phyloP scores from a whole-genome alignment of 176 grass and related monocot genomes.

The Panicum miliaceum region DNA sequence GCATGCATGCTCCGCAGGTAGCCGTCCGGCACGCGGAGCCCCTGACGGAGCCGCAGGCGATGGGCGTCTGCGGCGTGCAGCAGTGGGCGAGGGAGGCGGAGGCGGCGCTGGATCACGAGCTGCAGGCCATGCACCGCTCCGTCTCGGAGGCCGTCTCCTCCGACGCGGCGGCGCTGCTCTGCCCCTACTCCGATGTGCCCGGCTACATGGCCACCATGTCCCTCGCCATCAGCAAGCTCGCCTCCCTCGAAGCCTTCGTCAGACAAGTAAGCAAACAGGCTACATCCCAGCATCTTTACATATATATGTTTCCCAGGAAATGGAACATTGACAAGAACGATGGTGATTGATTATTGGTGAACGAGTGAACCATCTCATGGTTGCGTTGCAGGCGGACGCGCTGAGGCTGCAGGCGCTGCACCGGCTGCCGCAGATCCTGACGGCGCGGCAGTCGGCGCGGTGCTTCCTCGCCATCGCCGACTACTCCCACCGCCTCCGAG shows the following conservation, averaged over 20 bases:
- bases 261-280: conserved; percentile 34
- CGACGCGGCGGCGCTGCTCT: conserved; percentile 43
- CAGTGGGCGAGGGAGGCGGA: conserved; percentile 51
- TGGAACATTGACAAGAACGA: background rate
- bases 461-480: conserved; percentile 67
- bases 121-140: conserved; percentile 47
- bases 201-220: conserved; percentile 66
- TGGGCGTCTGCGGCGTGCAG: conserved; percentile 48
- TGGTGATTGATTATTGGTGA: background rate
- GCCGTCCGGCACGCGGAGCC: conserved; percentile 49
- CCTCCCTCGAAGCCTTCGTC: conserved; percentile 63
- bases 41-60: conserved; percentile 49
- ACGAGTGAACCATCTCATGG: background rate
- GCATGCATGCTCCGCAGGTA: background rate
- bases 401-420: conserved; percentile 64
- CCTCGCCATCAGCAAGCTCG: conserved; percentile 63
- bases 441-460: conserved; percentile 47
- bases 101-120: conserved; percentile 53
- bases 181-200: conserved; percentile 42
- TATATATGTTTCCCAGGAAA: background rate
- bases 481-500: conserved; percentile 71
- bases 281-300: too few species aligned
- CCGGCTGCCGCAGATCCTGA: conserved; percentile 63
- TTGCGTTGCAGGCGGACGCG: conserved; percentile 48
- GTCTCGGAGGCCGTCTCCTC: conserved; percentile 50